A percentile compares a stretch with the other conserved stretches of the same genome.
Evolutionary conservation across 768 basidiomycete species (phyloP).

Genomic region (Suillus weaverae): DNA sequence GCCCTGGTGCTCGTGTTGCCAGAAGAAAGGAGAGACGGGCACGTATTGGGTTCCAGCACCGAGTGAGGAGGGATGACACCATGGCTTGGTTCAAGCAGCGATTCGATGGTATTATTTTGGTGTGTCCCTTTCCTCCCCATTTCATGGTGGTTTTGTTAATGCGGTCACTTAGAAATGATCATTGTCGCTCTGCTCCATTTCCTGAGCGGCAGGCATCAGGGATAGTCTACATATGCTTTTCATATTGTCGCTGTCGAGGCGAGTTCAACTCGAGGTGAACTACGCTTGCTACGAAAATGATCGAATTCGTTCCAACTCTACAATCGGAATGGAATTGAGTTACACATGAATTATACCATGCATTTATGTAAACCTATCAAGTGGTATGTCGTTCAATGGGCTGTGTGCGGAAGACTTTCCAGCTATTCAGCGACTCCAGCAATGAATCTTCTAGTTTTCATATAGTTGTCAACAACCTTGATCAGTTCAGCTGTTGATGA

Average conservation of each 20-base stretch:
- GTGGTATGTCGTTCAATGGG: background rate
- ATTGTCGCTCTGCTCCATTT: background rate
- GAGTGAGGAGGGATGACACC: conserved; percentile 94
- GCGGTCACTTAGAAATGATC: background rate
- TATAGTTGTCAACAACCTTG: background rate
- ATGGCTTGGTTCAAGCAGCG: conserved; percentile 99
- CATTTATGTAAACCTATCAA: background rate
- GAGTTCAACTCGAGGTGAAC: background rate
- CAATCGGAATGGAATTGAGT: background rate
- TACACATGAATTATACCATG: background rate
- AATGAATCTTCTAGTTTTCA: background rate
- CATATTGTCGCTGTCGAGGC: background rate
- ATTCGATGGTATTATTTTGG: conserved; percentile 96
- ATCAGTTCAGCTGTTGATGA: background rate
- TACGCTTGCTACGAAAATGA: background rate
- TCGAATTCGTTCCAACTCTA: background rate
- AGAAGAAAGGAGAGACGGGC: conserved; percentile 88
- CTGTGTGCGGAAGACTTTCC: background rate
- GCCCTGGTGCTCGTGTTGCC: conserved; percentile 90
- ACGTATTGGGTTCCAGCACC: conserved; percentile 84
- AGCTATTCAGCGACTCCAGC: background rate
- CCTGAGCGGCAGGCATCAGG: conserved; percentile 7
- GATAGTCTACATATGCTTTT: conserved; percentile 3
- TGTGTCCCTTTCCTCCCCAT: conserved; percentile 37
- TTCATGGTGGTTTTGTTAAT: background rate